These are phyloP conservation scores for Lagenidium giganteum DNA, from an alignment of 352 stramenopile species.

Conservation along the genomic window DNA sequence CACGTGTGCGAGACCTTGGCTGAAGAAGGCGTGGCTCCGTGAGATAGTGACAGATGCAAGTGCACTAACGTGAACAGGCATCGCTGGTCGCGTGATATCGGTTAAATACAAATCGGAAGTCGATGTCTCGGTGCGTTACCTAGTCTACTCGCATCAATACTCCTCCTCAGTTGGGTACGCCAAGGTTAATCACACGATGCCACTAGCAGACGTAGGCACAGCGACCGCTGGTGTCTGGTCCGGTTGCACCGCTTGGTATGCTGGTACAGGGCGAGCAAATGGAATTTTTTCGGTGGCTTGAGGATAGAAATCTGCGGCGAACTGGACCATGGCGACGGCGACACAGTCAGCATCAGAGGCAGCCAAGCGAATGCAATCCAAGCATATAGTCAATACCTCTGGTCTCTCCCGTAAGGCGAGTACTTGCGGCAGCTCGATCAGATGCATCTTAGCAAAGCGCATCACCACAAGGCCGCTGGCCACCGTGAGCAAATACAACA, in stretches of 20 bases:
- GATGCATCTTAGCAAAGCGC: slow-evolving; percentile 66
- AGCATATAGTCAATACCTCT: slow-evolving; percentile 30
- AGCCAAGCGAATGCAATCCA: not conserved
- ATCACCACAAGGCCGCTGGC: slow-evolving; percentile 59
- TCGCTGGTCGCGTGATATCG: too few species aligned
- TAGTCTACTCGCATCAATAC: too few species aligned
- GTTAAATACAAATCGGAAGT: too few species aligned
- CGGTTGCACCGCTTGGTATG: slow-evolving; percentile 27
- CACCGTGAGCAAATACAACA: slow-evolving; percentile 53
- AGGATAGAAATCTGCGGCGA: slow-evolving; percentile 32
- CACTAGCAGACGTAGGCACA: too few species aligned
- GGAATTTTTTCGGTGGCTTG: slow-evolving; percentile 37
- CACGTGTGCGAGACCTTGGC: slow-evolving; percentile 26
- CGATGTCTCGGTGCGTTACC: too few species aligned
- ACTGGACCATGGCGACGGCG: too few species aligned
- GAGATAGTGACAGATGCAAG: too few species aligned
- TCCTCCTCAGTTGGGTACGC: too few species aligned
- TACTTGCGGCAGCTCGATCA: slow-evolving; percentile 67
- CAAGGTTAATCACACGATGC: not conserved
- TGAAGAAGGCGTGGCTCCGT: too few species aligned
- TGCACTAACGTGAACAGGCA: too few species aligned
- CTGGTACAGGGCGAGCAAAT: slow-evolving; percentile 46
- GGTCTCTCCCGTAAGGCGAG: slow-evolving; percentile 53
- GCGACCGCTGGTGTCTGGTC: slow-evolving; percentile 1
- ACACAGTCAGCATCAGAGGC: too few species aligned